Base-by-base conservation (phyloP, 306 rosid species). In the Cicer judaicum region DNA sequence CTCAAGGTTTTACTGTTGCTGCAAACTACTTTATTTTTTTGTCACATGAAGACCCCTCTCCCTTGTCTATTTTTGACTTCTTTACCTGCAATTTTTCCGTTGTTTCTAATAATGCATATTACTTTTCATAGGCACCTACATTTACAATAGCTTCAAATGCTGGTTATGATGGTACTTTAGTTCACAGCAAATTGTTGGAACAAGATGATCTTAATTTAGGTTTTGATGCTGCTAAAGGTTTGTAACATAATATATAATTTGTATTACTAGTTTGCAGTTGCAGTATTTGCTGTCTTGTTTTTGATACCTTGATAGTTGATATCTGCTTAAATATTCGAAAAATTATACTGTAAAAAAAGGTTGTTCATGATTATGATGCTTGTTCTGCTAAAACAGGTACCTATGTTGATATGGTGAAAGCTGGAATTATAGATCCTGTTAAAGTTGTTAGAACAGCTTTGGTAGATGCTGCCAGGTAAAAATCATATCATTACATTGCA, bases 381-480 rank as follows among this genome's bases (percentile, higher is more conserved):
- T 77, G 15, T 68, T 78, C 16, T 84, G 76, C 61, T 68, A 14
- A 77, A 78, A 64, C 87, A 94, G 98, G 98, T 63, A 83, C 63
- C 66, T 94, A 91, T 57, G 98, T 90, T 68, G 90, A 91, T 84
- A 90, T 91, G 98, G 95, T 94, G 48, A 82, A 90, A 75, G 89
- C 94, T 29, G 96, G 96, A 79, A 91, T 94, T 50, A 81, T 94
- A 59, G 98, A 94, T 78, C 98, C 98, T 74, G 85, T 94, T 47
- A 94, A 94, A 84, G 97, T 94, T 43, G 83, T 94, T 62, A 88
- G 96, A 85, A 91, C 98, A 13, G 96, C 98, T 40, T 84, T 94
- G 78, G 85, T 80, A 29, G 97, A 91, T 56, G 97, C 98, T 70
- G 93, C 98, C 76, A 94, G 98, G 98, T 94, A 79, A 89, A 77